These are phyloP conservation scores for Didymellaceae sp. DNA, from an alignment of 2,329 filamentous ascomycete species.

Conservation along the genomic window DNA sequence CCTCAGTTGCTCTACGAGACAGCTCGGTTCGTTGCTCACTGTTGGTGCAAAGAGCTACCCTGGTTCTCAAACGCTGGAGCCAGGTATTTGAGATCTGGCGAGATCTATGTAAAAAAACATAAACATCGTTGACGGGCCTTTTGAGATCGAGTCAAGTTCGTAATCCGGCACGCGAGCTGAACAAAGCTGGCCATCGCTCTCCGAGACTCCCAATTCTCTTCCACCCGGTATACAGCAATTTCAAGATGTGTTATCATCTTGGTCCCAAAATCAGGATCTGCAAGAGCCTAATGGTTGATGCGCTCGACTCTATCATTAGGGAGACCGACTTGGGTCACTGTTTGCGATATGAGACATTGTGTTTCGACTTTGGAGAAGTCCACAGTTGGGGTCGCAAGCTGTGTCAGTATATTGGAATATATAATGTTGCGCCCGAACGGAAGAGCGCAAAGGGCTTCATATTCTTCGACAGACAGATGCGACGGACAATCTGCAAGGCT, in stretches of 20 bases:
- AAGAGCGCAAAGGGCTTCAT: slow-evolving; percentile 58
- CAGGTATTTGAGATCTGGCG: slow-evolving; percentile 51
- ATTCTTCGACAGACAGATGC: slow-evolving; percentile 61
- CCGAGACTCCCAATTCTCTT: slow-evolving; percentile 49
- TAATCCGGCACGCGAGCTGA: slow-evolving; percentile 51
- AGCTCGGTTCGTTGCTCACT: slow-evolving; percentile 43
- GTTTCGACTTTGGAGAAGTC: slow-evolving; percentile 61
- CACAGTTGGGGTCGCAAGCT: slow-evolving; percentile 57
- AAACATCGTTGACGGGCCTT: slow-evolving; percentile 37
- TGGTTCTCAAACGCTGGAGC: slow-evolving; percentile 45
- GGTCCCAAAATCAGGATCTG: slow-evolving; percentile 43
- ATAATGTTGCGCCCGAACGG: slow-evolving; percentile 58
- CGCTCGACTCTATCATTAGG: slow-evolving; percentile 29
- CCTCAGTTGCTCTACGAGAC: slow-evolving; percentile 44
- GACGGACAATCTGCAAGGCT: slow-evolving; percentile 52
- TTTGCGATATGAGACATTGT: slow-evolving; percentile 57
- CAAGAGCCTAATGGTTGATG: slow-evolving; percentile 47
- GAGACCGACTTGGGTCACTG: slow-evolving; percentile 57
- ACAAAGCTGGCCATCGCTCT: slow-evolving; percentile 51
- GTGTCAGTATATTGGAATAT: slow-evolving; percentile 63
- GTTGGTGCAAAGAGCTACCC: slow-evolving; percentile 27
- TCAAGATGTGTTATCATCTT: slow-evolving; percentile 27
- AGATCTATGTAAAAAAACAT: slow-evolving; percentile 36
- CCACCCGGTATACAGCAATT: slow-evolving; percentile 10
- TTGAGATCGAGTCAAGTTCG: slow-evolving; percentile 48